Base-by-base conservation (phyloP, 1,139 yeast genomes). In the Candida gigantensis region DNA sequence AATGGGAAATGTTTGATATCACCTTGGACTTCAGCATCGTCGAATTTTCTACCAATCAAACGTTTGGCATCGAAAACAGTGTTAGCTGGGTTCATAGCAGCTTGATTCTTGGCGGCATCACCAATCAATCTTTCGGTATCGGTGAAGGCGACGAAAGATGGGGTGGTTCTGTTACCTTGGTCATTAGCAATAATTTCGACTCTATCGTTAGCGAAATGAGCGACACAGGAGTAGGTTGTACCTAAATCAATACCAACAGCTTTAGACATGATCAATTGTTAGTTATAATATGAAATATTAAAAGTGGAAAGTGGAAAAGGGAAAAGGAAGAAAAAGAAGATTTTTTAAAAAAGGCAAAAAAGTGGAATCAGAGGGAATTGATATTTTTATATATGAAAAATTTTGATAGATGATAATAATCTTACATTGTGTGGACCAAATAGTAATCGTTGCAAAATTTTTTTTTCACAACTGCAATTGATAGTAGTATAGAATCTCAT, bases 41-140 rank as follows among this genome's bases (percentile, higher is more conserved):
- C 58, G 50, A 61, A 70, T 54, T 64, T 70, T 54, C 77, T 62
- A 53, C 77, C 77, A 48, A 71, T 71, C 50, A 89, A 82, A 79
- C 97, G 92, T 84, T 89, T 89, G 62, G 96, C 96, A 65, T 89
- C 97, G 74, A 89, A 89, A 60, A 89, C 95, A 57, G 97, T 89
- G 85, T 89, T 88, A 62, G 68, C 74, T 72, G 96, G 96, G 89
- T 89, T 88, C 74, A 88, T 77, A 66, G 96, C 96, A 65, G 96
- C 96, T 77, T 89, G 97, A 75, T 89, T 89, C 87, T 89, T 89
- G 66, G 97, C 97, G 62, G 96, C 96, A 76, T 90, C 97, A 79
- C 97, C 97, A 64, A 90, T 88, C 66, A 90, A 81, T 81, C 97
- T 86, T 79, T 88, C 97, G 74, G 86, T 88, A 65, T 86, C 86